These are phyloP conservation scores for Colletotrichum lupini DNA, from an alignment of 2,329 filamentous ascomycete species.

Conservation along the genomic window DNA sequence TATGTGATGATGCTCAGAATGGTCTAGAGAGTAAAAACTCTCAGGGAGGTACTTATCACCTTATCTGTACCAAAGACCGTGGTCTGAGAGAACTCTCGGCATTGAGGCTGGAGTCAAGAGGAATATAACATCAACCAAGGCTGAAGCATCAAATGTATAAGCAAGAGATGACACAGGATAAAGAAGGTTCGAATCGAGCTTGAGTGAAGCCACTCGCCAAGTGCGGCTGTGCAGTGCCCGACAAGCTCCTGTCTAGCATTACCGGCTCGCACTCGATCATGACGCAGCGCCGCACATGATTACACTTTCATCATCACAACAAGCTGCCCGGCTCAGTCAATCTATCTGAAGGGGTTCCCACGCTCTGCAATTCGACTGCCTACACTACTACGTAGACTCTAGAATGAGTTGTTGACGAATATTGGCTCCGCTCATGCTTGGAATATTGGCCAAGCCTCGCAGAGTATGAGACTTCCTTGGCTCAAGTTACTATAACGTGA, in stretches of 20 bases:
- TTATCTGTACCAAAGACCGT: too few species aligned
- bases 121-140: background rate
- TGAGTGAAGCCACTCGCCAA: conserved; percentile 1
- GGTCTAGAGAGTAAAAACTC: background rate
- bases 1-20: background rate
- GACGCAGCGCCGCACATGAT: background rate
- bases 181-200: background rate
- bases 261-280: background rate
- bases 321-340: background rate
- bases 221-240: conserved; percentile 26
- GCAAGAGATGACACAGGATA: background rate
- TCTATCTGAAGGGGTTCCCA: conserved; percentile 1
- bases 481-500: background rate
- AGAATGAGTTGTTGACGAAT: background rate
- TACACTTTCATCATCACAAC: background rate
- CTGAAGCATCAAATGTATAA: background rate
- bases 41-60: too few species aligned
- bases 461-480: background rate
- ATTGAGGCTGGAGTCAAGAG: background rate
- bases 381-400: too few species aligned
- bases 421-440: background rate
- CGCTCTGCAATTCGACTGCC: background rate
- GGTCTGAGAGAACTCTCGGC: background rate
- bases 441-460: background rate
- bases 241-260: background rate